phyloP scores from a whole-genome alignment of 2,329 filamentous ascomycete genomes.

The Monosporascus sp. region DNA sequence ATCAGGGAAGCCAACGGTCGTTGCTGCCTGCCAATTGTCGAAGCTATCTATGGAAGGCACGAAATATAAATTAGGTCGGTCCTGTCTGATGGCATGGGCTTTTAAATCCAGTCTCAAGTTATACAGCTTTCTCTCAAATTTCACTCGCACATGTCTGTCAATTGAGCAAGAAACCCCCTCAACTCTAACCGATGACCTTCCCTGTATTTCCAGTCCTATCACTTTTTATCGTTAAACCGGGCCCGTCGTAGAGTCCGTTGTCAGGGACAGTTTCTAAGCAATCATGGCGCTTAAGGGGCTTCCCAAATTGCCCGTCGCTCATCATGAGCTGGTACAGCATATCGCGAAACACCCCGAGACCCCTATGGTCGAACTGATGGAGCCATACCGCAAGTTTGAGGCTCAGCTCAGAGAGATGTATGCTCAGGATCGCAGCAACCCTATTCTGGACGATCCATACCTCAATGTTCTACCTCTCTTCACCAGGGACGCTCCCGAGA shows the following conservation, averaged over 20 bases:
- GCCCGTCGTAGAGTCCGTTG: background rate
- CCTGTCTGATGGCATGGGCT: too few relatives aligned
- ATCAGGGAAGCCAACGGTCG: background rate
- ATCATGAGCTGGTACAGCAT: slow-evolving; percentile 43
- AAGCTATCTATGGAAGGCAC: background rate
- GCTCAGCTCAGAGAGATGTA: slow-evolving; percentile 60
- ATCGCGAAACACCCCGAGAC: slow-evolving; percentile 49
- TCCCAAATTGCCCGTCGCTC: slow-evolving; percentile 42
- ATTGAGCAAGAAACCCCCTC: too few relatives aligned
- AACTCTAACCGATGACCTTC: too few relatives aligned
- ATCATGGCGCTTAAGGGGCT: slow-evolving; percentile 34
- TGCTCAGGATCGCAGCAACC: slow-evolving; percentile 60
- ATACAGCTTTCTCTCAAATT: too few relatives aligned
- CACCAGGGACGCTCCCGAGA: slow-evolving; percentile 45
- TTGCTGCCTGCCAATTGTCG: background rate
- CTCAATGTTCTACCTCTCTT: slow-evolving; percentile 66
- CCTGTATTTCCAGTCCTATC: background rate
- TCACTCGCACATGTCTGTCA: too few relatives aligned
- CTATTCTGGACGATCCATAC: slow-evolving; percentile 48
- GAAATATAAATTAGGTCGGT: too few relatives aligned
- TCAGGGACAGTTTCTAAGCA: background rate
- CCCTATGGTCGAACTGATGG: slow-evolving; percentile 52
- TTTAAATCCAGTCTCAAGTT: too few relatives aligned
- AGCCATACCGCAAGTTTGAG: slow-evolving; percentile 65
- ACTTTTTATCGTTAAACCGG: too few relatives aligned